phyloP scores from a whole-genome alignment of 768 basidiomycete genomes.

The Suillus alpinus region DNA sequence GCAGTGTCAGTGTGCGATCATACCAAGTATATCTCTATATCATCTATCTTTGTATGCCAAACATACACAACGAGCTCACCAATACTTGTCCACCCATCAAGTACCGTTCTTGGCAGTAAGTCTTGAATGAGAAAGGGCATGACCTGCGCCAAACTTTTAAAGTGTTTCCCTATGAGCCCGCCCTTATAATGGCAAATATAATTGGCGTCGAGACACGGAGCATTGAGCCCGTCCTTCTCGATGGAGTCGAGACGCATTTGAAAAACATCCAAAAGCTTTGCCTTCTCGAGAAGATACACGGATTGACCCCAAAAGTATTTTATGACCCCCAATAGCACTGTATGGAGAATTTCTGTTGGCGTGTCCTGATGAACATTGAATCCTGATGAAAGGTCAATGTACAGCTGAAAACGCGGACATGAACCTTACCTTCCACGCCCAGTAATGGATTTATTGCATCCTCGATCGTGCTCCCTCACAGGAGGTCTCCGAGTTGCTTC shows the following conservation, averaged over 20 bases:
- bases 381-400: constrained; percentile 11
- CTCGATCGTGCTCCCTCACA: neutral
- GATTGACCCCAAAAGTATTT: constrained; percentile 33
- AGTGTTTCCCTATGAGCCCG: constrained; percentile 30
- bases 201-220: constrained; percentile 22
- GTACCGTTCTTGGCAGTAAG: constrained; percentile 21
- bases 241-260: constrained; percentile 24
- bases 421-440: constrained; percentile 13
- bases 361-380: constrained; percentile 26
- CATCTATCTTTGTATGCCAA: constrained; percentile 39
- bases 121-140: constrained; percentile 31
- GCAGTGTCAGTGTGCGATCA: neutral
- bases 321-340: constrained; percentile 29
- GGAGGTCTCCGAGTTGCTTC: neutral
- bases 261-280: constrained; percentile 16
- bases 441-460: constrained; percentile 6
- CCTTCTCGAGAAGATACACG: constrained; percentile 19
- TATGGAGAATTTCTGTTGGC: constrained; percentile 33
- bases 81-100: constrained; percentile 29
- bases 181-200: constrained; percentile 33
- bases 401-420: no score
- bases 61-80: constrained; percentile 36
- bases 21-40: constrained; percentile 36
- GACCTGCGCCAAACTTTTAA: constrained; percentile 29
- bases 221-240: constrained; percentile 21